Evolutionary conservation across 2,329 filamentous ascomycete genomes (phyloP).

Genomic region (Fusarium tupiense): DNA sequence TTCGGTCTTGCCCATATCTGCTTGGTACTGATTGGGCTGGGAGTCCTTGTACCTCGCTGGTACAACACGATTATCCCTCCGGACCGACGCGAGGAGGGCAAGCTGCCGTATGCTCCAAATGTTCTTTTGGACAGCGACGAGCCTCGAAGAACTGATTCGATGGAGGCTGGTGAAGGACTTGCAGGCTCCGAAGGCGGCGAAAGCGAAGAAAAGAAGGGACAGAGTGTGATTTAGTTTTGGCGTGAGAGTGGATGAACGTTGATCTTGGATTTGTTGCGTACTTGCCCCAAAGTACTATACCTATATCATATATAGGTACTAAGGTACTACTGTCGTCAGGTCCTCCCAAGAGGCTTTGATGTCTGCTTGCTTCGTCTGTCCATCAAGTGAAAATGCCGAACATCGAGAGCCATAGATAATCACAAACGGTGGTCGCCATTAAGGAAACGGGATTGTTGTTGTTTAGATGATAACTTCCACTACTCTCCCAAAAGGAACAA

Average conservation of each 20-base stretch:
- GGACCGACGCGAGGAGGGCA: conserved; percentile 57
- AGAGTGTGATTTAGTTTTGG: neutral
- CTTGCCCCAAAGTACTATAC: too few relatives aligned
- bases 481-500: neutral
- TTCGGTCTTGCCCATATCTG: conserved; percentile 59
- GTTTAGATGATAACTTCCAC: too few relatives aligned
- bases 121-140: conserved; percentile 31
- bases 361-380: neutral
- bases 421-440: too few relatives aligned
- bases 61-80: conserved; percentile 63
- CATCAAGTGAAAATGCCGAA: neutral
- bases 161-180: conserved; percentile 21
- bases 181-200: conserved; percentile 11
- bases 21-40: conserved; percentile 57
- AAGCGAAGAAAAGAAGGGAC: conserved; percentile 23
- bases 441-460: too few relatives aligned
- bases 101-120: conserved; percentile 41
- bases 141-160: conserved; percentile 19
- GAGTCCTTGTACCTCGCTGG: conserved; percentile 63
- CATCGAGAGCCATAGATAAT: neutral
- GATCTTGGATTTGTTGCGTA: neutral
- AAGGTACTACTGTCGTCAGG: neutral
- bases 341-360: neutral
- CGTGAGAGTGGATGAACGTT: neutral
- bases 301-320: too few relatives aligned